Conservation (phyloP, 2,329 filamentous ascomycete species). For the Calonectria pseudoturangicola region DNA sequence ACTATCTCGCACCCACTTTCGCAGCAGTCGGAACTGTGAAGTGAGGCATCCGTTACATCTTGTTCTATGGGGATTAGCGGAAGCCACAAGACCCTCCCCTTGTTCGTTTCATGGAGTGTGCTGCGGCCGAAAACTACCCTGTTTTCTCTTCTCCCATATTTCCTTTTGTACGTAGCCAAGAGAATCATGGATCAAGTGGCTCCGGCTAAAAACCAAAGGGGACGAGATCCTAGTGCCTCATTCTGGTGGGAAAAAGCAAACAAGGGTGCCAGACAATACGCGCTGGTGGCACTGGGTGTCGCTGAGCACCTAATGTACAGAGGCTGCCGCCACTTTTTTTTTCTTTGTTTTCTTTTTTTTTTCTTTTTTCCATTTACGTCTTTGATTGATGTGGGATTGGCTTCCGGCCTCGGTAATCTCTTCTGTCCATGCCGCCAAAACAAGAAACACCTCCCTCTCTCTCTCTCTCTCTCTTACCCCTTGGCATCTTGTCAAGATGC, state of each 20-base stretch:
- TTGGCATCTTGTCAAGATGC: background rate
- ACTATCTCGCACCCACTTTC: constrained; percentile 9
- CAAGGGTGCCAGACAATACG: constrained; percentile 27
- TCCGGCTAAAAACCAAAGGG: constrained; percentile 35
- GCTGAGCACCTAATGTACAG: constrained; percentile 33
- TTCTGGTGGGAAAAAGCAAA: constrained; percentile 46
- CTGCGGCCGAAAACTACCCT: constrained; percentile 8
- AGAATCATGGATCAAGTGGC: constrained; percentile 25
- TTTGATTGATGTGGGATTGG: constrained; percentile 35
- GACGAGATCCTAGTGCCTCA: constrained; percentile 37
- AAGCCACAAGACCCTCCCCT: constrained; percentile 14
- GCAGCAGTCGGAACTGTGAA: too few species aligned
- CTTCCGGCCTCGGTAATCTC: constrained; percentile 32
- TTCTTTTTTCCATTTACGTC: constrained; percentile 29
- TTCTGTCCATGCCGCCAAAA: constrained; percentile 6
- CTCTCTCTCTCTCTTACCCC: background rate
- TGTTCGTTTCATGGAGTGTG: constrained; percentile 12
- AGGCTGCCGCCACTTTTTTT: constrained; percentile 28
- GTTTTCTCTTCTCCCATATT: constrained; percentile 52
- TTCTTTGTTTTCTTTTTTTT: background rate
- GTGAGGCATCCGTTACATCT: constrained; percentile 1
- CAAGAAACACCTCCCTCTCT: background rate
- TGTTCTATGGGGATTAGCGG: constrained; percentile 16
- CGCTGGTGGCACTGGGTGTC: constrained; percentile 35
- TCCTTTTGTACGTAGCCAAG: constrained; percentile 32